Conservation (phyloP, 1,284 basidiomycete genomes). For the Cryptococcus neoformans region DNA sequence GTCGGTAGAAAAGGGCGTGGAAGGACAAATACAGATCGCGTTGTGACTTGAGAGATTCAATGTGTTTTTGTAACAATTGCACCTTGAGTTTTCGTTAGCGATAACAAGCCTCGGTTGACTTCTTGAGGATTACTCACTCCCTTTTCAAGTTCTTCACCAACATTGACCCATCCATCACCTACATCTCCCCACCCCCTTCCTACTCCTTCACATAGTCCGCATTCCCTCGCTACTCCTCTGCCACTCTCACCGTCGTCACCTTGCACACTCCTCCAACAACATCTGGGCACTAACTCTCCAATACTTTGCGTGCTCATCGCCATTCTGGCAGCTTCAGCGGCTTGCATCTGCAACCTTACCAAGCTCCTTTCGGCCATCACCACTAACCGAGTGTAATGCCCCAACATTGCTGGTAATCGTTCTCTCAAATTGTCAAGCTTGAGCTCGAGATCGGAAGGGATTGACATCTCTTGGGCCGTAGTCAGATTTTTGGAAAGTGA, state of each 20-base stretch:
- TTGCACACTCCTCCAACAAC: constrained; percentile 36
- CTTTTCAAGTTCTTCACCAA: constrained; percentile 72
- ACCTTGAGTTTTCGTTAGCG: constrained; percentile 7
- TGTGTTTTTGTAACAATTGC: constrained; percentile 21
- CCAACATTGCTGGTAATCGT: constrained; percentile 69
- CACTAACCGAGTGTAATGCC: constrained; percentile 81
- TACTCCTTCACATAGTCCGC: constrained; percentile 77
- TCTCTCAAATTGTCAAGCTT: constrained; percentile 72
- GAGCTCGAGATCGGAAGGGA: constrained; percentile 85
- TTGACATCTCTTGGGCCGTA: constrained; percentile 80
- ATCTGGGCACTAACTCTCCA: constrained; percentile 55
- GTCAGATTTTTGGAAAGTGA: constrained; percentile 75
- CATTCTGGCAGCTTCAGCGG: constrained; percentile 74
- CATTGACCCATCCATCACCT: constrained; percentile 65
- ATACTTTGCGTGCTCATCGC: constrained; percentile 77
- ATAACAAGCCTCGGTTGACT: too few relatives aligned
- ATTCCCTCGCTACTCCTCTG: constrained; percentile 59
- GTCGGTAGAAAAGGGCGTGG: constrained; percentile 76
- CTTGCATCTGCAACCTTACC: constrained; percentile 78
- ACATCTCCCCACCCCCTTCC: constrained; percentile 65
- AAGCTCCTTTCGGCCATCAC: constrained; percentile 77
- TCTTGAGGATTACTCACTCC: constrained; percentile 58
- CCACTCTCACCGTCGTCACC: constrained; percentile 2
- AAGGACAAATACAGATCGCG: constrained; percentile 83
- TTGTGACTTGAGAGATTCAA: constrained; percentile 59